These are phyloP conservation scores for Fusarium floridanum DNA, from an alignment of 2,329 filamentous ascomycete species.

Conservation along the genomic window DNA sequence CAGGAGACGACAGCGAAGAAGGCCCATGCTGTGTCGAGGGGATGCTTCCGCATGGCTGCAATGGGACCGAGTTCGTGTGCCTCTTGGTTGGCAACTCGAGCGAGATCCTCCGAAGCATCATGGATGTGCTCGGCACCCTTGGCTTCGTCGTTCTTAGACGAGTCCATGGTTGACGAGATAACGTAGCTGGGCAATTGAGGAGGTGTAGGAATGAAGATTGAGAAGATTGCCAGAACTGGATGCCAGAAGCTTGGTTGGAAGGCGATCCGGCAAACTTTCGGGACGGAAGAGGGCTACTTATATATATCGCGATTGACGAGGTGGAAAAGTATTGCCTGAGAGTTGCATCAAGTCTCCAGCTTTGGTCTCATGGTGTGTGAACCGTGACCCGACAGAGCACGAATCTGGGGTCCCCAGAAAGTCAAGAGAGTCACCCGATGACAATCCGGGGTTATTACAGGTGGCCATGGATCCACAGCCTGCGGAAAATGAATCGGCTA, in stretches of 20 bases:
- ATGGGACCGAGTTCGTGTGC: conserved; percentile 22
- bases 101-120: conserved; percentile 14
- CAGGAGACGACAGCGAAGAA: conserved; percentile 23
- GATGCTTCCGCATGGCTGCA: conserved; percentile 21
- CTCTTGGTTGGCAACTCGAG: conserved; percentile 21
- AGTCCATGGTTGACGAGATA: background rate
- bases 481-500: background rate
- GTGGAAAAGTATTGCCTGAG: conserved; percentile 2
- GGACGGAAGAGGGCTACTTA: conserved; percentile 13
- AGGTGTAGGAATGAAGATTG: background rate
- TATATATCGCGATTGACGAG: conserved; percentile 2
- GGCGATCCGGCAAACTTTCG: background rate
- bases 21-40: conserved; percentile 17
- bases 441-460: conserved; percentile 7
- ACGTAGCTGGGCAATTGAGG: background rate
- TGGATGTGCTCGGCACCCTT: conserved; percentile 20
- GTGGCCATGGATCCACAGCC: background rate
- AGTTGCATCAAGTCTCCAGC: background rate
- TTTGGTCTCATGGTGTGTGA: conserved; percentile 1
- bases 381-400: background rate
- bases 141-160: conserved; percentile 17
- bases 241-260: background rate
- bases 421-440: conserved; percentile 9
- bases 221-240: background rate
- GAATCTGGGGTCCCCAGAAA: conserved; percentile 32